A percentile compares a stretch with the other conserved stretches of the same genome.
Conservation (phyloP, 2,329 filamentous ascomycete species). For the Geoglossum cookeanum region DNA sequence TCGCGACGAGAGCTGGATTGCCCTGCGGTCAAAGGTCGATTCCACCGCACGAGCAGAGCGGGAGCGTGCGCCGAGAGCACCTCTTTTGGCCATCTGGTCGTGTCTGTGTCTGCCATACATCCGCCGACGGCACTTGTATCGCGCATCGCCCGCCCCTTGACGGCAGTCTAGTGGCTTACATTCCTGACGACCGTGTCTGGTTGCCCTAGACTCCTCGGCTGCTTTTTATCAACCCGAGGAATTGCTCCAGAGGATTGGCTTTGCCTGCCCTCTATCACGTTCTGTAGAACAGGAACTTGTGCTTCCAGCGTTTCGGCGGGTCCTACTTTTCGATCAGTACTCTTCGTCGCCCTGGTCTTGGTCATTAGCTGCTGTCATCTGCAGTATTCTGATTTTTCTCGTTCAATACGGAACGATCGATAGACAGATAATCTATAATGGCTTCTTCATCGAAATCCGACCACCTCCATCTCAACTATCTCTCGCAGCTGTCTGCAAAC, state of each 20-base stretch:
- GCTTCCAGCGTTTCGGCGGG: constrained; percentile 1
- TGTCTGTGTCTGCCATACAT: background rate
- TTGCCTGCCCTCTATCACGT: background rate
- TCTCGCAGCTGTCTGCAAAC: constrained; percentile 44
- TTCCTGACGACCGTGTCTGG: background rate
- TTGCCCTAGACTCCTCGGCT: background rate
- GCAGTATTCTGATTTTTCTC: constrained; percentile 4
- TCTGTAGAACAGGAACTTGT: constrained; percentile 3
- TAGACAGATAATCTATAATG: constrained; percentile 64
- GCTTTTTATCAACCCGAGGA: background rate
- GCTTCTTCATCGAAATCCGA: constrained; percentile 64
- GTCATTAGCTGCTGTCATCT: background rate
- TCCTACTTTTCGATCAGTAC: background rate
- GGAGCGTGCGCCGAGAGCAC: background rate
- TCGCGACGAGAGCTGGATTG: background rate
- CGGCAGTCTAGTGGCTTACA: background rate
- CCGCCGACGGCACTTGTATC: too few species aligned
- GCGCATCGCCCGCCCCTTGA: constrained; percentile 1
- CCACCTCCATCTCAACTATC: constrained; percentile 69
- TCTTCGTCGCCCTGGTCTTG: constrained; percentile 2
- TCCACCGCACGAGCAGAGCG: background rate
- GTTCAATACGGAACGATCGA: constrained; percentile 3
- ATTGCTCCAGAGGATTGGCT: background rate
- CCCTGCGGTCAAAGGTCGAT: background rate
- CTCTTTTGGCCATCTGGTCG: background rate